Conservation (phyloP, 768 basidiomycete genomes). For the Amanita jacksonii region DNA sequence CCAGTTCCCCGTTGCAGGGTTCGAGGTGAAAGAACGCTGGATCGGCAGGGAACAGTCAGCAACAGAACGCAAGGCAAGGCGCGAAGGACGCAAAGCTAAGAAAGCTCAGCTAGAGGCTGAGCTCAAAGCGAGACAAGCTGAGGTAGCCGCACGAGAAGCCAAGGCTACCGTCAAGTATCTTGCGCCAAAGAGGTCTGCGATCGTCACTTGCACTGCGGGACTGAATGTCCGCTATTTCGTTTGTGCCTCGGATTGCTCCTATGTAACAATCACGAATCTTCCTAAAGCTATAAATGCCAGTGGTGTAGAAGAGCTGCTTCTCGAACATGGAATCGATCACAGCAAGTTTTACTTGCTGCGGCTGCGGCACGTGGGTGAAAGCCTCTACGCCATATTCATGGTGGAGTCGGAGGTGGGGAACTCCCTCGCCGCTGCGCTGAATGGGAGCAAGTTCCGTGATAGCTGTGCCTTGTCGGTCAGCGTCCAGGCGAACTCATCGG, state of each 20-base stretch:
- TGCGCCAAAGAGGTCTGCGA: constrained; percentile 33
- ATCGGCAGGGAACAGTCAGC: too few relatives aligned
- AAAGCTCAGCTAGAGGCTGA: constrained; percentile 12
- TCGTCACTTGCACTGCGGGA: constrained; percentile 43
- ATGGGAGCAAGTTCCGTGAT: constrained; percentile 31
- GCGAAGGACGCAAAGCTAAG: constrained; percentile 13
- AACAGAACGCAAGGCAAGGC: constrained; percentile 1
- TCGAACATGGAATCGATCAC: constrained; percentile 30
- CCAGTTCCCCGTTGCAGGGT: too few relatives aligned
- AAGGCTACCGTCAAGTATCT: constrained; percentile 29
- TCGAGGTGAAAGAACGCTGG: too few relatives aligned
- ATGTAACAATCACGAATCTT: constrained; percentile 35
- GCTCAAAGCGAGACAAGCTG: constrained; percentile 1
- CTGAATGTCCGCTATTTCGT: constrained; percentile 33
- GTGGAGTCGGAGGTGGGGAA: constrained; percentile 15
- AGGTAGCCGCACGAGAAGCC: constrained; percentile 27
- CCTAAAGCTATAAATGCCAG: constrained; percentile 27
- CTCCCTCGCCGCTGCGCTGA: background rate
- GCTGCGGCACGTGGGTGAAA: constrained; percentile 17
- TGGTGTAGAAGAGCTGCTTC: constrained; percentile 35
- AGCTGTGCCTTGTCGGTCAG: constrained; percentile 14
- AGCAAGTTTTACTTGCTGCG: constrained; percentile 24
- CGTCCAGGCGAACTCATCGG: constrained; percentile 22
- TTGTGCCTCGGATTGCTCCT: constrained; percentile 44
- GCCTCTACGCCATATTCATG: constrained; percentile 33